Evolutionary conservation across 345 rosid genomes (phyloP).

Genomic region (Syzygium grande): DNA sequence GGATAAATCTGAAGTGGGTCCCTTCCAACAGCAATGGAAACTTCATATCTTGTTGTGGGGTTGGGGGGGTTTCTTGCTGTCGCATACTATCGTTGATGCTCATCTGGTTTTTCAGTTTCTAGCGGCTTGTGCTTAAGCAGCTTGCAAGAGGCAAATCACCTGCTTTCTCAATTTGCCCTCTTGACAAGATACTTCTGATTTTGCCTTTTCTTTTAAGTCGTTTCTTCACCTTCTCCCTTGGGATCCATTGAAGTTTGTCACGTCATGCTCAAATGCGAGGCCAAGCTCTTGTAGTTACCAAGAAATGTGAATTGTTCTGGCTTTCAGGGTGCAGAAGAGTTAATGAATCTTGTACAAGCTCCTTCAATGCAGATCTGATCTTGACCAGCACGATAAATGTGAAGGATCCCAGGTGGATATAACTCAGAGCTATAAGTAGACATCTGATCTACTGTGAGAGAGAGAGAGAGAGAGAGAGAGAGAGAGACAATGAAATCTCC

Average conservation of each 20-base stretch:
- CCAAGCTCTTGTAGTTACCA: neutral
- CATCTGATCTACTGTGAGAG: neutral
- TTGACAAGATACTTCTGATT: neutral
- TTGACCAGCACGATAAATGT: neutral
- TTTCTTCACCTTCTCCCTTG: neutral
- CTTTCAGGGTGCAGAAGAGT: neutral
- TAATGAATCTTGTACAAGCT: neutral
- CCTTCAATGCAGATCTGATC: neutral
- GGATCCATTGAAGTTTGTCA: neutral
- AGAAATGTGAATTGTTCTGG: neutral
- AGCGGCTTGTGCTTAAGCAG: neutral
- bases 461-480: neutral
- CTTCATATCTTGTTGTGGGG: constrained; percentile 6
- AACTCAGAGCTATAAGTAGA: neutral
- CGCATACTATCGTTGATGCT: constrained; percentile 1
- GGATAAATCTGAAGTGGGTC: constrained; percentile 5
- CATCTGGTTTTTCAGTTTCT: neutral
- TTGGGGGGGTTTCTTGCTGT: neutral
- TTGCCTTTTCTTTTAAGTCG: neutral
- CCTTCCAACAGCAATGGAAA: constrained; percentile 5
- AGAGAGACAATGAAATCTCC: constrained; percentile 44
- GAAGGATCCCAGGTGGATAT: neutral
- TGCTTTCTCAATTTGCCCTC: neutral
- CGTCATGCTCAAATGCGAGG: neutral
- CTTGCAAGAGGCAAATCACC: neutral